Conservation (phyloP, 2,329 filamentous ascomycete genomes). For the Pseudogymnoascus sp. region DNA sequence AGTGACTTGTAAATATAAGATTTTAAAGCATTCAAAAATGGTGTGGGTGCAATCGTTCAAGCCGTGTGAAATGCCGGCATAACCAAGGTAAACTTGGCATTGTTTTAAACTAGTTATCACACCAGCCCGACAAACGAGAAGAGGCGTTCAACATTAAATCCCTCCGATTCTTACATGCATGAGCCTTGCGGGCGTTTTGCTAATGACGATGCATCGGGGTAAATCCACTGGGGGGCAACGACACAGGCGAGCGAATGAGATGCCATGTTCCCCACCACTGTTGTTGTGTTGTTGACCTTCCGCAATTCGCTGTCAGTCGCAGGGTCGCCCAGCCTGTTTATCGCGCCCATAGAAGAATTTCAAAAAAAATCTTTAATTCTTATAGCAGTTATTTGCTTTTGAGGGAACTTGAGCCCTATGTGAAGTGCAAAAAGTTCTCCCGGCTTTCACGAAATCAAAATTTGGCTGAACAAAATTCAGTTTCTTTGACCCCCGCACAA, state of each 20-base stretch:
- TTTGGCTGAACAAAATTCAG: not conserved
- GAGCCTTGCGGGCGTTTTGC: not conserved
- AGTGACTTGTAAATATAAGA: not conserved
- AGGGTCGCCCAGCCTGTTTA: not conserved
- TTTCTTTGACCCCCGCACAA: not conserved
- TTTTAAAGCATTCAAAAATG: not conserved
- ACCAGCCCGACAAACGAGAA: not conserved
- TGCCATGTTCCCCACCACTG: constrained; percentile 2
- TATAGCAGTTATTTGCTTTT: not conserved
- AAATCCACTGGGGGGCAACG: not conserved
- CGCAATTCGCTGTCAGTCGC: constrained; percentile 5
- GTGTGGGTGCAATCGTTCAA: not conserved
- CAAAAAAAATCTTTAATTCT: not conserved
- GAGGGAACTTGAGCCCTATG: not conserved
- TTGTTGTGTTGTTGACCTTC: constrained; percentile 7
- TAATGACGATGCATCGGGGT: not conserved
- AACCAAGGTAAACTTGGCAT: not conserved
- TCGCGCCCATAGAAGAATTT: not conserved
- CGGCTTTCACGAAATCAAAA: not conserved
- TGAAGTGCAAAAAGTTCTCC: not conserved
- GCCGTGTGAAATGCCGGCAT: not conserved
- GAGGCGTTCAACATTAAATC: constrained; percentile 4
- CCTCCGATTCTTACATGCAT: constrained; percentile 1
- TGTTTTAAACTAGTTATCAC: not conserved
- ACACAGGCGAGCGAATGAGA: constrained; percentile 3